phyloP scores from a whole-genome alignment of 352 stramenopile genomes.

The Pythium phragmiticola region DNA sequence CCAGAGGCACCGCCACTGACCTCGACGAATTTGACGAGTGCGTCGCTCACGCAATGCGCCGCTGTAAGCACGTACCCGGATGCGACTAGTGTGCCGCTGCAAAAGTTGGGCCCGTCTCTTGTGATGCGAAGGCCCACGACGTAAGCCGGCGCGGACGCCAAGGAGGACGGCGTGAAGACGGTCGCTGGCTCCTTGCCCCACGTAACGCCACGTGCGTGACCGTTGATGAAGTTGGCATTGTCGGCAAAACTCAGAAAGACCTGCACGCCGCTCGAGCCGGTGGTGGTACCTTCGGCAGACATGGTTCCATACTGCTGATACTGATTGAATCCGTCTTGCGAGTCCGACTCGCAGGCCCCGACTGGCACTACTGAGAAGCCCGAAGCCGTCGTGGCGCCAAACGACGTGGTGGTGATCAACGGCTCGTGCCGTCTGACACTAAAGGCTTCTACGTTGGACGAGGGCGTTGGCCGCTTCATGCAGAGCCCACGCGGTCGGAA shows the following conservation, averaged over 20 bases:
- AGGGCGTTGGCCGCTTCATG: background rate
- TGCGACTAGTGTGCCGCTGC: conserved; percentile 39
- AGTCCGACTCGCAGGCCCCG: background rate
- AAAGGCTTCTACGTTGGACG: background rate
- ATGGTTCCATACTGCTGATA: background rate
- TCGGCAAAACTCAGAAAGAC: conserved; percentile 25
- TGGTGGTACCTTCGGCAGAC: background rate
- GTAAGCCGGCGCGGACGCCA: conserved; percentile 1
- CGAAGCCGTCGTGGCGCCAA: conserved; percentile 11
- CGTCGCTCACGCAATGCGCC: conserved; percentile 37
- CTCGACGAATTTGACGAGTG: conserved; percentile 27
- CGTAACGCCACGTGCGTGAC: conserved; percentile 13
- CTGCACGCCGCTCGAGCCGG: background rate
- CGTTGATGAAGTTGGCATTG: conserved; percentile 35
- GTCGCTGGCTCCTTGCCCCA: conserved; percentile 10
- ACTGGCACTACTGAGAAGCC: conserved; percentile 6
- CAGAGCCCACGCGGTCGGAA: conserved; percentile 5
- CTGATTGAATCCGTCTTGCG: background rate
- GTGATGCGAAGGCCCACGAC: conserved; percentile 29
- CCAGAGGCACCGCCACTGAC: conserved; percentile 23
- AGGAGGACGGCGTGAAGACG: background rate
- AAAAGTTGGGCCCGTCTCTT: conserved; percentile 36
- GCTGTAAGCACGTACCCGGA: conserved; percentile 41
- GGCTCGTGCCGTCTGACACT: background rate
- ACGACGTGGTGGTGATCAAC: conserved; percentile 15